These are phyloP conservation scores for Botrytis cinerea DNA, from an alignment of 2,329 filamentous ascomycete species.

Conservation along the genomic window DNA sequence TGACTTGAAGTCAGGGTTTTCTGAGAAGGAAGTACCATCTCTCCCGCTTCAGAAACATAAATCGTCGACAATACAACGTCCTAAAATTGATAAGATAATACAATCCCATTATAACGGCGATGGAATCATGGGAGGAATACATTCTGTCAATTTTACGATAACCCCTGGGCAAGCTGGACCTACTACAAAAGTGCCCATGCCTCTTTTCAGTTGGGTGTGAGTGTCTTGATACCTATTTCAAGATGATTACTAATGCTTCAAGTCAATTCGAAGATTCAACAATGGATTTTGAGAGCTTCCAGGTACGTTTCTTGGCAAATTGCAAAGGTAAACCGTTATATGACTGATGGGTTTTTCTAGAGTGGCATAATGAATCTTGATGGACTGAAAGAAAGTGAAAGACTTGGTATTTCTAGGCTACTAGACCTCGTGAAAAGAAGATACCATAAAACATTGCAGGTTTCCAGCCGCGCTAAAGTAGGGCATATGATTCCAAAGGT, in stretches of 20 bases:
- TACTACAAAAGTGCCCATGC: background rate
- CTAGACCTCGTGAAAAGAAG: constrained; percentile 26
- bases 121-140: constrained; percentile 9
- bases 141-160: background rate
- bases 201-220: constrained; percentile 18
- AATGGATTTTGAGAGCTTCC: constrained; percentile 20
- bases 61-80: background rate
- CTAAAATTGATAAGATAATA: constrained; percentile 5
- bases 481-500: constrained; percentile 30
- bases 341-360: background rate
- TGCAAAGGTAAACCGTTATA: background rate
- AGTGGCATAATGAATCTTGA: constrained; percentile 13
- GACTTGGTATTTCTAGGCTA: constrained; percentile 27
- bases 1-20: background rate
- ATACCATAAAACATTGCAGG: constrained; percentile 31
- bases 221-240: background rate
- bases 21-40: background rate
- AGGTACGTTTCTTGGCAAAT: background rate
- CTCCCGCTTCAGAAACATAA: background rate
- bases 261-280: constrained; percentile 17
- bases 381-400: constrained; percentile 28
- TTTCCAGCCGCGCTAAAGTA: constrained; percentile 26
- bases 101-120: constrained; percentile 13
- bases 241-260: background rate
- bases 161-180: background rate